A percentile compares a stretch with the other conserved stretches of the same genome.
These are phyloP conservation scores for Fusarium scirpi DNA, from an alignment of 2,329 filamentous ascomycete genomes.

Conservation along the genomic window DNA sequence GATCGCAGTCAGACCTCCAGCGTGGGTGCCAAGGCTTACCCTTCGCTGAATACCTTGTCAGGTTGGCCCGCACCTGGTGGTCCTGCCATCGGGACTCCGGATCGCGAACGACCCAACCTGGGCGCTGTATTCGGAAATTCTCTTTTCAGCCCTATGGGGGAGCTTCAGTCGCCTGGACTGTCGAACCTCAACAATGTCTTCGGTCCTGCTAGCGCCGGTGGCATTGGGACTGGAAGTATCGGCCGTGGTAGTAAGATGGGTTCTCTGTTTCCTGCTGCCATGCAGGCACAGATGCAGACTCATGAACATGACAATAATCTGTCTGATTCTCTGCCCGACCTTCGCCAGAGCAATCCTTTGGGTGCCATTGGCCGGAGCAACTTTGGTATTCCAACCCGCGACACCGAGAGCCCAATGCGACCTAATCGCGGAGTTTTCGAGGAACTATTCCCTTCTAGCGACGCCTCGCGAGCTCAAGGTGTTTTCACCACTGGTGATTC, in stretches of 20 bases:
- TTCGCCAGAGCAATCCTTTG: constrained; percentile 71
- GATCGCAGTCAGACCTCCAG: constrained; percentile 96
- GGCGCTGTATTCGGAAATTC: constrained; percentile 79
- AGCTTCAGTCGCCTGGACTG: constrained; percentile 80
- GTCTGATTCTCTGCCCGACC: constrained; percentile 68
- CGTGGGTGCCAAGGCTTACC: constrained; percentile 81
- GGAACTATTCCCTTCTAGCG: constrained; percentile 62
- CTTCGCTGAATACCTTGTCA: constrained; percentile 68
- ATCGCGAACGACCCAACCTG: constrained; percentile 70
- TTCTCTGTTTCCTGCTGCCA: constrained; percentile 85
- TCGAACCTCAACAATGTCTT: constrained; percentile 77
- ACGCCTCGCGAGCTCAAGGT: constrained; percentile 50
- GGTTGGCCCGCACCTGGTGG: constrained; percentile 70
- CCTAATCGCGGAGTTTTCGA: constrained; percentile 67
- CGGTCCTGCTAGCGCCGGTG: constrained; percentile 68
- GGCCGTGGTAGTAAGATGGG: constrained; percentile 85
- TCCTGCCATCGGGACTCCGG: constrained; percentile 74
- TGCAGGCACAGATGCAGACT: constrained; percentile 90
- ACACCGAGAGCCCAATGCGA: constrained; percentile 71
- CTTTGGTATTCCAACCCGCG: constrained; percentile 66
- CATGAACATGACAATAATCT: constrained; percentile 74
- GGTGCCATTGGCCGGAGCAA: constrained; percentile 75
- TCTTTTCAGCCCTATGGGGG: constrained; percentile 80
- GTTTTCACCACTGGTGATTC: constrained; percentile 56
- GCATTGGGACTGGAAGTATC: constrained; percentile 71